Percentiles rank a stretch among this genome's conserved stretches.
Evolutionary conservation across 768 basidiomycete genomes (phyloP).

Genomic region (Sistotremastrum suecicum): DNA sequence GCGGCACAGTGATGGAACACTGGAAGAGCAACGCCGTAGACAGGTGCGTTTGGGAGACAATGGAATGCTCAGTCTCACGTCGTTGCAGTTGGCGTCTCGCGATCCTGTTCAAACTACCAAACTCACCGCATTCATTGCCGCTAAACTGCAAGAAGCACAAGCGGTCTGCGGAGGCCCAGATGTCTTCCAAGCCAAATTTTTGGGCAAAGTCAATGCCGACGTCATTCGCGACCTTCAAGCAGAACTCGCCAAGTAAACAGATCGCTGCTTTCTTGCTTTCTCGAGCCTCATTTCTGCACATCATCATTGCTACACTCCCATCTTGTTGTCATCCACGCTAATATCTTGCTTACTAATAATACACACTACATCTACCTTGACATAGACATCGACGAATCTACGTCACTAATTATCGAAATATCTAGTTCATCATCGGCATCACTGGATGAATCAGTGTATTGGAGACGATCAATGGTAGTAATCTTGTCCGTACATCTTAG

Average conservation of each 20-base stretch:
- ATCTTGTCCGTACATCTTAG: constrained; percentile 49
- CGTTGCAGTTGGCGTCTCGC: constrained; percentile 44
- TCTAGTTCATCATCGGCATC: no score
- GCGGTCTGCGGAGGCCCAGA: constrained; percentile 40
- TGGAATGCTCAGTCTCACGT: neutral
- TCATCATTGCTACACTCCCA: neutral
- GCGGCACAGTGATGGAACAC: constrained; percentile 53
- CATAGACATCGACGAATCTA: neutral
- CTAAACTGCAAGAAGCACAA: constrained; percentile 51
- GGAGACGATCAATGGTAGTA: no score
- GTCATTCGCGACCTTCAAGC: constrained; percentile 54
- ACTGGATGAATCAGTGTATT: no score
- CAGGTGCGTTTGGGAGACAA: constrained; percentile 28
- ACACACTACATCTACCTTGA: neutral
- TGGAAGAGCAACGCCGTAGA: constrained; percentile 66
- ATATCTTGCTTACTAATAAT: neutral
- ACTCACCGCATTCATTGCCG: constrained; percentile 46
- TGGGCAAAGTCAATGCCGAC: constrained; percentile 53
- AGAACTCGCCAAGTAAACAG: constrained; percentile 1
- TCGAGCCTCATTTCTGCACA: neutral
- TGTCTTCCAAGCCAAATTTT: constrained; percentile 43
- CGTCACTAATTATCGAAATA: no score
- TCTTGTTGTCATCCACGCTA: neutral
- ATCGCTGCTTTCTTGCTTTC: neutral
- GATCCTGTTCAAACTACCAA: constrained; percentile 60